Evolutionary conservation across 1,284 basidiomycete genomes (phyloP).

Genomic region (Entoloma clypeatum): DNA sequence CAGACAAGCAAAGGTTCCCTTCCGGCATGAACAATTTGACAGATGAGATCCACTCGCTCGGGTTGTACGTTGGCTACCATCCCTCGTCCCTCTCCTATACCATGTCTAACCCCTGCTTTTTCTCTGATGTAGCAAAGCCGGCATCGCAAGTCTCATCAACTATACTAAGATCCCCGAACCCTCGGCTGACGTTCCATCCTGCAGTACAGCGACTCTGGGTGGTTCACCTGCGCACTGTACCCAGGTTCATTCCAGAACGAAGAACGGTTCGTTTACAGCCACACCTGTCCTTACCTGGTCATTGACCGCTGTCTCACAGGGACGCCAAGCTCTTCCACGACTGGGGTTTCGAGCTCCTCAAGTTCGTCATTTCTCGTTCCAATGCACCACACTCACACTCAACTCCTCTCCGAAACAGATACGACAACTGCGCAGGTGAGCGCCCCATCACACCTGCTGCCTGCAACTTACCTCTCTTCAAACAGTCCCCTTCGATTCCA

Average conservation of each 20-base stretch:
- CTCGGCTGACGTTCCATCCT: neutral
- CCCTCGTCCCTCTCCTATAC: neutral
- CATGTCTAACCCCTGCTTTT: neutral
- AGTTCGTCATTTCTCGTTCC: slow-evolving; percentile 27
- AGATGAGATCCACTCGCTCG: slow-evolving; percentile 40
- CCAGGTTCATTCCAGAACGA: slow-evolving; percentile 52
- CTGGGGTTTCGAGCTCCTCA: slow-evolving; percentile 53
- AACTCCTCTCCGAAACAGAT: slow-evolving; percentile 8
- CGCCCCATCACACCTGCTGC: slow-evolving; percentile 5
- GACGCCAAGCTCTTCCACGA: slow-evolving; percentile 43
- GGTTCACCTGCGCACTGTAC: slow-evolving; percentile 49
- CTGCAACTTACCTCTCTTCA: neutral
- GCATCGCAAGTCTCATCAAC: slow-evolving; percentile 15
- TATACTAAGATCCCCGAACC: neutral
- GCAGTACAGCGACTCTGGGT: slow-evolving; percentile 51
- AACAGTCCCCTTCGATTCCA: slow-evolving; percentile 45
- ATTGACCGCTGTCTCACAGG: slow-evolving; percentile 17
- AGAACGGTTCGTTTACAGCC: slow-evolving; percentile 15
- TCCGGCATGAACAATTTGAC: slow-evolving; percentile 46
- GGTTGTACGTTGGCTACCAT: slow-evolving; percentile 45
- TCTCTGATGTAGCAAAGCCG: slow-evolving; percentile 16
- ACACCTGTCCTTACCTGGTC: neutral
- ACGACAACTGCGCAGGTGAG: slow-evolving; percentile 48
- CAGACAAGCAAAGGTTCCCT: slow-evolving; percentile 36
- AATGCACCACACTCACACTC: neutral